Evolutionary conservation across 2,329 filamentous ascomycete genomes (phyloP).

Genomic region (Fusarium chuoi): DNA sequence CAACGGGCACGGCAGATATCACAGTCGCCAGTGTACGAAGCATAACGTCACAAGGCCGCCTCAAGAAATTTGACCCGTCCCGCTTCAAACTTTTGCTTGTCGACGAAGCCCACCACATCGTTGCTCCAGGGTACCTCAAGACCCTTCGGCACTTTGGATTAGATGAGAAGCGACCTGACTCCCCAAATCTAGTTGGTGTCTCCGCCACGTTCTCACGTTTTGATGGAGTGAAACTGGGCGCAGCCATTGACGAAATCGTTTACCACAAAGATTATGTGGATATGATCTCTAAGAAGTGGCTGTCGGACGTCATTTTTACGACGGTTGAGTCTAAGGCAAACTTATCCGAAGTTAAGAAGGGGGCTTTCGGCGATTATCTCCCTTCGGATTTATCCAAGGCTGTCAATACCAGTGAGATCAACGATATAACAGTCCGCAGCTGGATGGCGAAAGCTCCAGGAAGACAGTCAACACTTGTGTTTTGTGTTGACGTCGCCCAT

Average conservation of each 20-base stretch:
- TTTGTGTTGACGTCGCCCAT: conserved; percentile 92
- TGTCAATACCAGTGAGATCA: conserved; percentile 84
- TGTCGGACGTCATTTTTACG: conserved; percentile 92
- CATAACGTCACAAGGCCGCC: conserved; percentile 78
- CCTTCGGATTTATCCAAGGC: conserved; percentile 78
- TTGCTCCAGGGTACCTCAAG: conserved; percentile 81
- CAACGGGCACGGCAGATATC: conserved; percentile 86
- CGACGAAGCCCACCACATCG: conserved; percentile 97
- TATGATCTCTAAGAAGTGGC: conserved; percentile 87
- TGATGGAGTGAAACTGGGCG: conserved; percentile 83
- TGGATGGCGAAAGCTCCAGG: conserved; percentile 82
- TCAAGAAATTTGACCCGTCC: conserved; percentile 83
- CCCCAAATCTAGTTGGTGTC: conserved; percentile 83
- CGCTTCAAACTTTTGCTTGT: conserved; percentile 91
- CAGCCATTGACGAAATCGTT: conserved; percentile 93
- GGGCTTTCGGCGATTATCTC: conserved; percentile 78
- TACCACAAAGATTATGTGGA: conserved; percentile 83
- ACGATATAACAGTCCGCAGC: conserved; percentile 84
- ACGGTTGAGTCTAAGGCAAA: conserved; percentile 88
- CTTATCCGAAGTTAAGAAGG: conserved; percentile 74
- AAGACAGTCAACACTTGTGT: conserved; percentile 88
- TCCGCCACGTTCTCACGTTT: conserved; percentile 83
- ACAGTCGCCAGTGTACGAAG: conserved; percentile 92
- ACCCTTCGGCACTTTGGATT: conserved; percentile 84
- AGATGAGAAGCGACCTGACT: conserved; percentile 53